phyloP scores from a whole-genome alignment of 2,329 filamentous ascomycete species.

The Pestalotiopsis sp. region DNA sequence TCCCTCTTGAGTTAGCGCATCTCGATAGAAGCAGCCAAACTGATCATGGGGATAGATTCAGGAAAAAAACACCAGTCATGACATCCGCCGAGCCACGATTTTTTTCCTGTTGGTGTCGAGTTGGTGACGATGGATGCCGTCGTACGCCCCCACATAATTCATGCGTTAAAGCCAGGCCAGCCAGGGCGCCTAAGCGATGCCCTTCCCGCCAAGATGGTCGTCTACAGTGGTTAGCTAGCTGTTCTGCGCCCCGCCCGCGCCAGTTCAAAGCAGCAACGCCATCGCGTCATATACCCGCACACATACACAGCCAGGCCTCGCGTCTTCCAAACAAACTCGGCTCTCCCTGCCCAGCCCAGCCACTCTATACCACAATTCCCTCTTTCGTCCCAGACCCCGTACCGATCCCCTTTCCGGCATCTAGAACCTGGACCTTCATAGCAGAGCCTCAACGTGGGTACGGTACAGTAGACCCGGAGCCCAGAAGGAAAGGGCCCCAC shows the following conservation, averaged over 20 bases:
- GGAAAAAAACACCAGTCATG: not conserved
- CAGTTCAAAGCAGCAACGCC: too few relatives aligned
- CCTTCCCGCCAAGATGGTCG: not conserved
- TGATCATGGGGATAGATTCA: not conserved
- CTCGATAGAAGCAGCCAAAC: not conserved
- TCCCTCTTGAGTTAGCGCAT: not conserved
- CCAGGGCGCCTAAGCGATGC: not conserved
- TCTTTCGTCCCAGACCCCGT: too few relatives aligned
- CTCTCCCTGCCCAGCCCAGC: too few relatives aligned
- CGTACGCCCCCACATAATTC: not conserved
- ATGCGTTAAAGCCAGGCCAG: not conserved
- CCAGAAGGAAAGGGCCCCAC: not conserved
- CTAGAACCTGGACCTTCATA: not conserved
- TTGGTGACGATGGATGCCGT: not conserved
- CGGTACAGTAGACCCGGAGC: not conserved
- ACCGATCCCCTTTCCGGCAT: too few relatives aligned
- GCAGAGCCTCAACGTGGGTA: not conserved
- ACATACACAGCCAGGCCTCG: too few relatives aligned
- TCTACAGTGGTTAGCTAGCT: not conserved
- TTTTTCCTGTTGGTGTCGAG: not conserved
- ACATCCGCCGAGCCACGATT: not conserved
- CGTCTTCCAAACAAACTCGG: too few relatives aligned
- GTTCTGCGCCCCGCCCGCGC: not conserved
- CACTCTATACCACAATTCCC: too few relatives aligned
- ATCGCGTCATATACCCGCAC: too few relatives aligned